Conservation (phyloP, 495 filamentous ascomycete genomes). For the Pyronema omphalodes region DNA sequence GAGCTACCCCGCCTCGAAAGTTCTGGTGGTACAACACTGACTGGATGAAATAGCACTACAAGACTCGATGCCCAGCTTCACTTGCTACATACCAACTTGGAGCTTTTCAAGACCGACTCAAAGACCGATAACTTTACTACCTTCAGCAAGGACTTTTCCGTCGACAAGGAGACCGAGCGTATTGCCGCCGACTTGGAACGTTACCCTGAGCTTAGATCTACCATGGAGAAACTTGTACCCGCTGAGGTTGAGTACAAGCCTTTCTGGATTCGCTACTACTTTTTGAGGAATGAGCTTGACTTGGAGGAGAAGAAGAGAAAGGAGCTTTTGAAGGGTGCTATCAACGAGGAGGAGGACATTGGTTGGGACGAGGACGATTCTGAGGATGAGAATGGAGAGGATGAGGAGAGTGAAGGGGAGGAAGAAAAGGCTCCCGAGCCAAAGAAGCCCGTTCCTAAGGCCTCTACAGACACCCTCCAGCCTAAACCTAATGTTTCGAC, state of each 20-base stretch:
- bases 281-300: conserved; percentile 81
- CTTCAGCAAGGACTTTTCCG: conserved; percentile 51
- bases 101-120: conserved; percentile 74
- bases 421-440: background rate
- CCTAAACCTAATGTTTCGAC: conserved; percentile 9
- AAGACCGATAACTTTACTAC: conserved; percentile 50
- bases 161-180: conserved; percentile 45
- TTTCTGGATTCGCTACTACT: conserved; percentile 95
- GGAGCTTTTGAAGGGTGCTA: conserved; percentile 74
- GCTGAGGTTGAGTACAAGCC: conserved; percentile 68
- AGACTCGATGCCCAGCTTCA: conserved; percentile 92
- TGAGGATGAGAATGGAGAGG: conserved; percentile 7
- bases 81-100: conserved; percentile 69
- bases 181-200: conserved; percentile 70
- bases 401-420: conserved; percentile 12
- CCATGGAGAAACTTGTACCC: conserved; percentile 93
- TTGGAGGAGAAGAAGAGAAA: conserved; percentile 81
- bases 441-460: background rate
- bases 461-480: conserved; percentile 18
- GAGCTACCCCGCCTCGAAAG: background rate
- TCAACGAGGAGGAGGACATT: conserved; percentile 21
- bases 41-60: conserved; percentile 30
- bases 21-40: conserved; percentile 2
- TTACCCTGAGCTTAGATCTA: conserved; percentile 68
- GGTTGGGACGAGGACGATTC: conserved; percentile 23